Evolutionary conservation across 2,329 filamentous ascomycete genomes (phyloP).

Genomic region (Fonsecaea multimorphosa): DNA sequence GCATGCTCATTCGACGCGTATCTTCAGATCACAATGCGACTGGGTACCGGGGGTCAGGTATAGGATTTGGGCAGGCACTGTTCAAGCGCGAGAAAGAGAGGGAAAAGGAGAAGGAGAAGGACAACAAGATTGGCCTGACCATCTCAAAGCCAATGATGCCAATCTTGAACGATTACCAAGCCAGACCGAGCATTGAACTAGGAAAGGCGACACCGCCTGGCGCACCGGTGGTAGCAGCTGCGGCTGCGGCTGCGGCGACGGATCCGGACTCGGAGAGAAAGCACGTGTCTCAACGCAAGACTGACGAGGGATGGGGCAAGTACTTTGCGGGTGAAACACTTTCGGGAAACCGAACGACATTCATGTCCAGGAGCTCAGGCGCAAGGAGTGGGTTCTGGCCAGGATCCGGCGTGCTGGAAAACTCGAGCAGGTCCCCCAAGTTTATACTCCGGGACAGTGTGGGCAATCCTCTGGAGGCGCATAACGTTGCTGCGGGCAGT

Average conservation of each 20-base stretch:
- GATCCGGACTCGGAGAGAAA: slow-evolving; percentile 32
- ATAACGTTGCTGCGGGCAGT: slow-evolving; percentile 51
- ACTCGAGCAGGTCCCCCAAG: slow-evolving; percentile 47
- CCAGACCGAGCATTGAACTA: slow-evolving; percentile 37
- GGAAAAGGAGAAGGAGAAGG: slow-evolving; percentile 35
- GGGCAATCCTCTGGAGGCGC: slow-evolving; percentile 46
- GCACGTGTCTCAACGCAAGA: slow-evolving; percentile 47
- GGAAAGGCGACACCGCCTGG: slow-evolving; percentile 32
- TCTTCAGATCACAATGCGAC: slow-evolving; percentile 31
- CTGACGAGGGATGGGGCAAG: slow-evolving; percentile 57
- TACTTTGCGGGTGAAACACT: slow-evolving; percentile 52
- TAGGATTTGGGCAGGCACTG: slow-evolving; percentile 33
- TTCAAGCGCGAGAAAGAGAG: slow-evolving; percentile 38
- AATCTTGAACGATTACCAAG: slow-evolving; percentile 35
- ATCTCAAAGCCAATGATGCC: slow-evolving; percentile 41
- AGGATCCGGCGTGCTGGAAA: slow-evolving; percentile 43
- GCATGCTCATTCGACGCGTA: slow-evolving; percentile 41
- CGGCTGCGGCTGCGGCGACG: slow-evolving; percentile 12
- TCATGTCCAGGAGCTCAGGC: slow-evolving; percentile 27
- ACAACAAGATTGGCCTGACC: slow-evolving; percentile 33
- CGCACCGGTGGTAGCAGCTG: slow-evolving; percentile 18
- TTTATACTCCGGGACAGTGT: slow-evolving; percentile 41
- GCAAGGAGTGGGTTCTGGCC: slow-evolving; percentile 50
- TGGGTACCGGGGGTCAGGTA: slow-evolving; percentile 30
- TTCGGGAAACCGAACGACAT: slow-evolving; percentile 34